These are phyloP conservation scores for Artemisia argyi DNA, from an alignment of 129 eudicot genomes.

Conservation along the genomic window DNA sequence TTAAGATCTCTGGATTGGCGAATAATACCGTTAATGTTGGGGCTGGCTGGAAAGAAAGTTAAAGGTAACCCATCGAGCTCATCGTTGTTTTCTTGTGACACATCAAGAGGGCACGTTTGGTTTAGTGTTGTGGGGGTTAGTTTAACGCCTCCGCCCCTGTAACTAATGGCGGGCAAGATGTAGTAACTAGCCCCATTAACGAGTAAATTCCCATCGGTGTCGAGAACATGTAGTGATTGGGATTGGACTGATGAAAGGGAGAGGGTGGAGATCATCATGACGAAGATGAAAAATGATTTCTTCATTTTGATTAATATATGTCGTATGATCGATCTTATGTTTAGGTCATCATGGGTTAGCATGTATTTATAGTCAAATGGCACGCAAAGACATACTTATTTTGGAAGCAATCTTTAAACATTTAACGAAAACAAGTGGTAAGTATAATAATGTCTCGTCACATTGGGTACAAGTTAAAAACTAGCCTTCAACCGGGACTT, in stretches of 20 bases:
- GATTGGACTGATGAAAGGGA: slow-evolving; percentile 20
- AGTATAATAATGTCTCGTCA: too few species aligned
- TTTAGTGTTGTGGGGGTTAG: slow-evolving; percentile 18
- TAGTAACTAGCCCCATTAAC: slow-evolving; percentile 19
- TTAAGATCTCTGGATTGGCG: slow-evolving; percentile 43
- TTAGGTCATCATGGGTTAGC: background rate
- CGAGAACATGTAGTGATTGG: slow-evolving; percentile 16
- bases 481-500: too few species aligned
- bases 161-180: slow-evolving; percentile 16
- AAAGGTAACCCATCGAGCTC: slow-evolving; percentile 15
- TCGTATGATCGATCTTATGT: too few species aligned
- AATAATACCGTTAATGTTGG: slow-evolving; percentile 39
- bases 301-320: slow-evolving; percentile 4
- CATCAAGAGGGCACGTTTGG: slow-evolving; percentile 30
- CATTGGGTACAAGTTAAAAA: too few species aligned
- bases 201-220: slow-evolving; percentile 9
- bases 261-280: slow-evolving; percentile 26
- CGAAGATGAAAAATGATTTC: slow-evolving; percentile 15
- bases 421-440: too few species aligned
- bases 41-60: slow-evolving; percentile 36
- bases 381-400: background rate
- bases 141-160: slow-evolving; percentile 16
- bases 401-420: too few species aligned
- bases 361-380: background rate
- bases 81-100: slow-evolving; percentile 24